phyloP scores from a whole-genome alignment of 345 rosid species.

The Eutrema japonicum region DNA sequence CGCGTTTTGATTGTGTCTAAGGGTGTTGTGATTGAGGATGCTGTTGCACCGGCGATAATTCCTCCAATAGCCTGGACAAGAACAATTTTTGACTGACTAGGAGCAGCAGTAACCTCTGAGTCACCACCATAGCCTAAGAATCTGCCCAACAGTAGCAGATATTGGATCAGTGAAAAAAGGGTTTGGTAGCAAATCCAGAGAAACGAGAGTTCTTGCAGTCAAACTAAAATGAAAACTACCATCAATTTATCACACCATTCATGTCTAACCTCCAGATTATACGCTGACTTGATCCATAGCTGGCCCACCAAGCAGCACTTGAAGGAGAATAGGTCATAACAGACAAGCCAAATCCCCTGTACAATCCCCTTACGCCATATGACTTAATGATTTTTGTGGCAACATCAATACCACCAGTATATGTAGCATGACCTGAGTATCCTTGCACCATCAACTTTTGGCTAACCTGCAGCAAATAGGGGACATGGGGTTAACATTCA shows the following conservation, averaged over 20 bases:
- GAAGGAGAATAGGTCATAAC: constrained; percentile 96
- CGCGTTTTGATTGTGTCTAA: constrained; percentile 97
- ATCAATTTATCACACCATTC: constrained; percentile 11
- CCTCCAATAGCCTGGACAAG: constrained; percentile 94
- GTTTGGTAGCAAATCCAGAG: constrained; percentile 22
- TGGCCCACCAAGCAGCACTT: constrained; percentile 99
- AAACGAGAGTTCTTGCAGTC: constrained; percentile 13
- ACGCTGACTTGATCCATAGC: constrained; percentile 96
- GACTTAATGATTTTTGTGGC: constrained; percentile 74
- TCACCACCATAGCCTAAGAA: constrained; percentile 66
- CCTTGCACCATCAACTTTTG: constrained; percentile 99
- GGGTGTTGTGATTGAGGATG: constrained; percentile 92
- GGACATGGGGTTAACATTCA: not conserved
- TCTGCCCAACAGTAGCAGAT: constrained; percentile 52
- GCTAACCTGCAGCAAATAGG: constrained; percentile 65
- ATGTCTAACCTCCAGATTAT: constrained; percentile 81
- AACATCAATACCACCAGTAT: constrained; percentile 93
- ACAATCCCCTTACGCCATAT: constrained; percentile 86
- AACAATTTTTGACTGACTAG: constrained; percentile 58
- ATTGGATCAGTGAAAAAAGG: constrained; percentile 3
- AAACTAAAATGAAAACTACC: constrained; percentile 5
- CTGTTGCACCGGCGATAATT: constrained; percentile 90
- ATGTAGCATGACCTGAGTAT: constrained; percentile 84
- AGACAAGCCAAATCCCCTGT: constrained; percentile 95
- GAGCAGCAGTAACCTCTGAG: constrained; percentile 52